phyloP scores from a whole-genome alignment of 2,329 filamentous ascomycete genomes.

The Penicillium palitans region DNA sequence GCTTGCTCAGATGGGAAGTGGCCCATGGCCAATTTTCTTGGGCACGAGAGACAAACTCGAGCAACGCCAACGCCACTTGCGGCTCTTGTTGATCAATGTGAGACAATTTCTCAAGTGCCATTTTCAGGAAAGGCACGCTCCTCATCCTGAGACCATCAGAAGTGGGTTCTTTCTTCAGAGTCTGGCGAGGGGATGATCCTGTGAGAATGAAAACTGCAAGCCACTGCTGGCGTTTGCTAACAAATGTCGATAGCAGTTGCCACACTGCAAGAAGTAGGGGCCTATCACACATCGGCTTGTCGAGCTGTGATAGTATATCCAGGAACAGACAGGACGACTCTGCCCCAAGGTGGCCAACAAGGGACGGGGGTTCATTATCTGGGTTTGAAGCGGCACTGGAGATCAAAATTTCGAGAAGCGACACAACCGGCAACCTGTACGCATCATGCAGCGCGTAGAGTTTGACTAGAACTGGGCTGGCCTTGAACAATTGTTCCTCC shows the following conservation, averaged over 20 bases:
- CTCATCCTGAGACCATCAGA: constrained; percentile 52
- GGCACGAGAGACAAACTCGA: constrained; percentile 83
- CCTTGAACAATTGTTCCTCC: constrained; percentile 78
- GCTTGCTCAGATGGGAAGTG: constrained; percentile 73
- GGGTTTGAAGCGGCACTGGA: constrained; percentile 63
- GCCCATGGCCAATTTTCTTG: constrained; percentile 98
- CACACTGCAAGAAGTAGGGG: constrained; percentile 70
- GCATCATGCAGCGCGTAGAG: constrained; percentile 69
- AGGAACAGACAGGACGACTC: constrained; percentile 83
- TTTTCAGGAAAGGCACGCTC: constrained; percentile 68
- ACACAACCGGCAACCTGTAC: constrained; percentile 66
- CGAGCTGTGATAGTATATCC: constrained; percentile 71
- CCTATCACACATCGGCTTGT: constrained; percentile 69
- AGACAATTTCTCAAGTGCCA: constrained; percentile 70
- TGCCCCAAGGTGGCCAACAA: constrained; percentile 85
- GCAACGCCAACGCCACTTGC: constrained; percentile 69
- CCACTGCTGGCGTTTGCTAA: constrained; percentile 92
- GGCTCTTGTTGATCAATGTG: constrained; percentile 64
- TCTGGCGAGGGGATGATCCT: constrained; percentile 77
- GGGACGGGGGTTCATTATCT: constrained; percentile 78
- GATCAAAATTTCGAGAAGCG: constrained; percentile 72
- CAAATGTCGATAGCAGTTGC: constrained; percentile 80
- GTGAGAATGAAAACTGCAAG: constrained; percentile 91
- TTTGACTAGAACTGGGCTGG: constrained; percentile 72
- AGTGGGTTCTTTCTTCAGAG: constrained; percentile 56